These are phyloP conservation scores for Lactarius tabidus DNA, from an alignment of 768 basidiomycete species.

Conservation along the genomic window DNA sequence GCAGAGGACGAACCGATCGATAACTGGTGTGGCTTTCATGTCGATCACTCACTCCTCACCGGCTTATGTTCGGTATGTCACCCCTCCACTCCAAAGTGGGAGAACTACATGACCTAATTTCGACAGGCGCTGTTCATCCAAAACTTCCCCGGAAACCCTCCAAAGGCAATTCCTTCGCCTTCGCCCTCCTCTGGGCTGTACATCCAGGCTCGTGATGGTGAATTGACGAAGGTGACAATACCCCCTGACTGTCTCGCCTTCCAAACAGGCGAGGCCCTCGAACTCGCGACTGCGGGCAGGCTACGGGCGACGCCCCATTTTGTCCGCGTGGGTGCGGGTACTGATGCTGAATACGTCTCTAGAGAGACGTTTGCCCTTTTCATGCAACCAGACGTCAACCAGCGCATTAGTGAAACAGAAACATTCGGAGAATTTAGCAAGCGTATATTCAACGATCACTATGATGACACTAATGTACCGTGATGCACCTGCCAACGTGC, in stretches of 20 bases:
- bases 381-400: conserved; percentile 84
- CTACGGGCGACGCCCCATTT: conserved; percentile 94
- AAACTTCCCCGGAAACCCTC: conserved; percentile 39
- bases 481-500: conserved; percentile 11
- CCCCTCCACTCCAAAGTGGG: conserved; percentile 4
- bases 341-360: conserved; percentile 48
- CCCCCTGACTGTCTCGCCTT: conserved; percentile 85
- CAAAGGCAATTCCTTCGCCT: conserved; percentile 57
- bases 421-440: conserved; percentile 93
- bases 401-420: conserved; percentile 59
- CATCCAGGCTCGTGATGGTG: conserved; percentile 79
- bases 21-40: conserved; percentile 93
- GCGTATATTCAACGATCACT: conserved; percentile 65
- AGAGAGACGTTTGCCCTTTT: conserved; percentile 89
- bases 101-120: neutral
- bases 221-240: conserved; percentile 79
- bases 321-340: conserved; percentile 64
- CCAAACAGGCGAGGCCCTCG: conserved; percentile 95
- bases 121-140: conserved; percentile 79
- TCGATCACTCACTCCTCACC: conserved; percentile 88
- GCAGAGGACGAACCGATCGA: conserved; percentile 66
- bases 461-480: conserved; percentile 33
- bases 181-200: conserved; percentile 81
- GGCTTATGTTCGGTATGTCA: conserved; percentile 79
- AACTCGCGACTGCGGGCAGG: conserved; percentile 76